Conservation (phyloP, 495 filamentous ascomycete genomes). For the Umbilicaria muhlenbergii region DNA sequence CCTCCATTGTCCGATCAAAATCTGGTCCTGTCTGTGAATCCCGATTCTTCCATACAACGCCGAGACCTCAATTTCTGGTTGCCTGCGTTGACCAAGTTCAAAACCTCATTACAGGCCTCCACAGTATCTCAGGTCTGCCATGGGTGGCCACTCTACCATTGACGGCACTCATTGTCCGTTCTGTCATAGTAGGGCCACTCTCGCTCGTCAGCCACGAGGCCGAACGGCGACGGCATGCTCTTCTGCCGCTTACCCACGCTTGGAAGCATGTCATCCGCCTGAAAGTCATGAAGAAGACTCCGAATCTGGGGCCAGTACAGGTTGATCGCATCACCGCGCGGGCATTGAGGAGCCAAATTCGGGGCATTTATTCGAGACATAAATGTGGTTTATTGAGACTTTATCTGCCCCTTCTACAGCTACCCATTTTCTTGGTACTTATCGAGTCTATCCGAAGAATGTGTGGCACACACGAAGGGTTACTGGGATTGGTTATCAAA, state of each 20-base stretch:
- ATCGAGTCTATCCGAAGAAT: slow-evolving; percentile 54
- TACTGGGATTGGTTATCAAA: slow-evolving; percentile 27
- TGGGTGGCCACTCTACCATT: slow-evolving; percentile 61
- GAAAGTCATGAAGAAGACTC: slow-evolving; percentile 11
- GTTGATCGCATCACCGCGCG: slow-evolving; percentile 10
- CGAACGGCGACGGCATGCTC: slow-evolving; percentile 23
- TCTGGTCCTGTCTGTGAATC: no score
- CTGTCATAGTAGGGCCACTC: slow-evolving; percentile 41
- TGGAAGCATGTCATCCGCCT: slow-evolving; percentile 24
- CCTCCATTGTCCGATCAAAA: no score
- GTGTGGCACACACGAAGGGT: slow-evolving; percentile 37
- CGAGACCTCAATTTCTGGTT: slow-evolving; percentile 25
- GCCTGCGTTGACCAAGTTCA: slow-evolving; percentile 34
- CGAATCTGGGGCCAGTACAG: slow-evolving; percentile 7
- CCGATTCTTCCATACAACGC: slow-evolving; percentile 32
- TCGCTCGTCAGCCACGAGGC: slow-evolving; percentile 33
- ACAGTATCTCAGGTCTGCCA: slow-evolving; percentile 41
- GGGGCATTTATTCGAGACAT: slow-evolving; percentile 8
- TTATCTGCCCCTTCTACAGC: slow-evolving; percentile 26
- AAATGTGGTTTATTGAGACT: slow-evolving; percentile 34
- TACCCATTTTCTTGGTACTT: slow-evolving; percentile 53
- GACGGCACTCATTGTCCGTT: slow-evolving; percentile 46
- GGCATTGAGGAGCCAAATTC: background rate
- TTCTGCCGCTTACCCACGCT: slow-evolving; percentile 35
- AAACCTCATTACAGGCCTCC: slow-evolving; percentile 41